Conservation (phyloP, 129 eudicot species). For the Tagetes erecta region DNA sequence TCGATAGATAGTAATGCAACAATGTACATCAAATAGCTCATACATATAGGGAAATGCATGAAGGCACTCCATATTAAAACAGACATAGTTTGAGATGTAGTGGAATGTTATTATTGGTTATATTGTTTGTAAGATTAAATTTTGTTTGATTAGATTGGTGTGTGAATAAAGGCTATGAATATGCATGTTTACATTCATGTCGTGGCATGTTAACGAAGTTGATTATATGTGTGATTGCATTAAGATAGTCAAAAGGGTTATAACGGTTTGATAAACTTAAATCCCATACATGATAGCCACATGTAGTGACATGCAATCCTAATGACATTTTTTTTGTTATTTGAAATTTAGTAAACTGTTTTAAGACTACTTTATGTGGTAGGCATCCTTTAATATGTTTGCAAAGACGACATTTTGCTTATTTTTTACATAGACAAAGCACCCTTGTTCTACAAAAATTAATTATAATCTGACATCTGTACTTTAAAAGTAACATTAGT, state of each 20-base stretch:
- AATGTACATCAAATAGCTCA: not conserved
- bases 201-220: not conserved
- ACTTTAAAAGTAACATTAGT: not conserved
- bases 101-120: not conserved
- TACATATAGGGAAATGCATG: not conserved
- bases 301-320: conserved; percentile 12
- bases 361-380: conserved; percentile 12
- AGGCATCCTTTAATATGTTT: not conserved
- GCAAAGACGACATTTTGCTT: not conserved
- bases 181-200: not conserved
- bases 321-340: not conserved
- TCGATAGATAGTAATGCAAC: not conserved
- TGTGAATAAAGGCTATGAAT: conserved; percentile 1
- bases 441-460: not conserved
- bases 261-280: not conserved
- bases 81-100: not conserved
- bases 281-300: conserved; percentile 3
- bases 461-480: not conserved
- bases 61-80: not conserved
- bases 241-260: conserved; percentile 3
- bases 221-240: conserved; percentile 2
- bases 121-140: not conserved
- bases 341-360: not conserved
- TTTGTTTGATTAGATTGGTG: not conserved
- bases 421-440: not conserved